These are phyloP conservation scores for Linum trigynum DNA, from an alignment of 345 rosid genomes.

Conservation along the genomic window DNA sequence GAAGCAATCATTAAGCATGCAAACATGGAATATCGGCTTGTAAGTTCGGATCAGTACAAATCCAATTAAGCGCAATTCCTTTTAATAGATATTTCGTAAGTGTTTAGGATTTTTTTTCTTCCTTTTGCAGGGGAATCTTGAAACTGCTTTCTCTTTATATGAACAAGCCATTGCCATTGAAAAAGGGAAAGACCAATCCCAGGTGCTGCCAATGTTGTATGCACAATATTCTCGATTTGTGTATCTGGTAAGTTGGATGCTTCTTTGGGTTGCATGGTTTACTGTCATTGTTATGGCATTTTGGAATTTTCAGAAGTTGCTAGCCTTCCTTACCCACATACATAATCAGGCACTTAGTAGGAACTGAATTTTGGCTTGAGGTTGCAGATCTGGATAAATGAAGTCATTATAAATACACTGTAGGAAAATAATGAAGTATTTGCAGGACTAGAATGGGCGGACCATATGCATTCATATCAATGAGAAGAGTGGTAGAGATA, in stretches of 20 bases:
- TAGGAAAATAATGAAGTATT: no score
- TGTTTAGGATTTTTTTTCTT: slow-evolving; percentile 16
- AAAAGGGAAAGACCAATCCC: slow-evolving; percentile 86
- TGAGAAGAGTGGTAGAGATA: neutral
- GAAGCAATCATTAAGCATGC: slow-evolving; percentile 96
- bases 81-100: neutral
- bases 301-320: neutral
- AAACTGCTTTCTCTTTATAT: slow-evolving; percentile 63
- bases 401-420: no score
- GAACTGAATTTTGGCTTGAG: no score
- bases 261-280: neutral
- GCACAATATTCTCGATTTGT: slow-evolving; percentile 80
- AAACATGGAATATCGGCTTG: slow-evolving; percentile 85
- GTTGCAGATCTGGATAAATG: no score
- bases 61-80: neutral
- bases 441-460: neutral
- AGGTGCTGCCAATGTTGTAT: slow-evolving; percentile 62
- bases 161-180: slow-evolving; percentile 95
- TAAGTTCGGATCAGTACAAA: slow-evolving; percentile 26
- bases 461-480: neutral
- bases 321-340: no score
- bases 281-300: neutral
- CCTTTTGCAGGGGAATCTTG: slow-evolving; percentile 62
- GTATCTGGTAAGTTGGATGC: slow-evolving; percentile 47
- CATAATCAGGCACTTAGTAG: no score